These are phyloP conservation scores for Metschnikowia gelsemii DNA, from an alignment of 805 yeast genomes.

Conservation along the genomic window DNA sequence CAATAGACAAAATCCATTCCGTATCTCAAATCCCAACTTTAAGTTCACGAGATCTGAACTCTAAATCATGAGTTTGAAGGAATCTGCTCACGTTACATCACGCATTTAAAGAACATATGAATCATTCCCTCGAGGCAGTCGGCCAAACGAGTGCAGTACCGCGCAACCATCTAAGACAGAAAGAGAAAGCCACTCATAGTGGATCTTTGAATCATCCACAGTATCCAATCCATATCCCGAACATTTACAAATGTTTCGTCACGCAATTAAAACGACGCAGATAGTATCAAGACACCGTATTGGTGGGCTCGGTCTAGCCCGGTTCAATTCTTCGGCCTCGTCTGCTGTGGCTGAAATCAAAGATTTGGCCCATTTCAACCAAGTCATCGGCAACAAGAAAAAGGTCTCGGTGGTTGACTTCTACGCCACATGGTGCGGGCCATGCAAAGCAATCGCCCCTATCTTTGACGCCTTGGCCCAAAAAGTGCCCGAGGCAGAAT, in stretches of 20 bases:
- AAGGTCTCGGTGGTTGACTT: constrained; percentile 59
- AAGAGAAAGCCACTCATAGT: too few relatives aligned
- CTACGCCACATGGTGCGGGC: constrained; percentile 76
- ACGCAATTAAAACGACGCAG: constrained; percentile 3
- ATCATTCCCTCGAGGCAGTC: neutral
- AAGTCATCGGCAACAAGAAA: constrained; percentile 25
- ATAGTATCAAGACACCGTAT: neutral
- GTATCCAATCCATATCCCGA: neutral
- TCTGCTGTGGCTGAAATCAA: constrained; percentile 31
- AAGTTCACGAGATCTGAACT: too few relatives aligned
- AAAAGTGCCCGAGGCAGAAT: constrained; percentile 50
- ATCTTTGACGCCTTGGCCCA: constrained; percentile 45
- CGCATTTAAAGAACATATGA: too few relatives aligned
- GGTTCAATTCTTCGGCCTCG: constrained; percentile 1
- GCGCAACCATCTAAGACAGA: neutral
- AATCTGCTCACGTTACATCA: too few relatives aligned
- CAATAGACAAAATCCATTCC: too few relatives aligned
- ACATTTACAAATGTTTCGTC: constrained; percentile 13
- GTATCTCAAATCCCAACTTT: too few relatives aligned
- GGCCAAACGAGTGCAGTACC: constrained; percentile 8
- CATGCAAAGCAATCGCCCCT: constrained; percentile 73
- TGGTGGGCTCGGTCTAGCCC: neutral
- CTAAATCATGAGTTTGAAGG: too few relatives aligned
- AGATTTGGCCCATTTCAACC: constrained; percentile 27
- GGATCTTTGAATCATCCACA: too few relatives aligned